phyloP scores from a whole-genome alignment of 495 filamentous ascomycete genomes.

The Platismatia glauca region DNA sequence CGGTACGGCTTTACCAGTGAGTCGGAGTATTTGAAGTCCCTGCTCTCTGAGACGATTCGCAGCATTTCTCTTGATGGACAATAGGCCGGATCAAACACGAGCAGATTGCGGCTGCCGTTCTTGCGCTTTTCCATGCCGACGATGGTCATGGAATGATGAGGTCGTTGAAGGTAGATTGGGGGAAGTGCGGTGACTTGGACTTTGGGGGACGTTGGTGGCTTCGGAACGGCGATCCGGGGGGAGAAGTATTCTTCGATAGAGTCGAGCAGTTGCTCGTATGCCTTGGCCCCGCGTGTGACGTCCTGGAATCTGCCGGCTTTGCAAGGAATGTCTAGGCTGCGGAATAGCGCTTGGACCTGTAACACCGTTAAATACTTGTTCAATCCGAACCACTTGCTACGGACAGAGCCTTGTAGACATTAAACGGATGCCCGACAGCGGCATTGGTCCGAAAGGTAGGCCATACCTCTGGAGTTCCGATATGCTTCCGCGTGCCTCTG shows the following conservation, averaged over 20 bases:
- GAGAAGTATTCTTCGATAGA: background rate
- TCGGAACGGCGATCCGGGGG: background rate
- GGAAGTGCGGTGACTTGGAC: background rate
- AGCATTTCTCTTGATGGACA: background rate
- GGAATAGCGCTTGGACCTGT: background rate
- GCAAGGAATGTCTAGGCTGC: background rate
- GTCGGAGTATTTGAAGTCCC: background rate
- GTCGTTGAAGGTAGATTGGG: background rate
- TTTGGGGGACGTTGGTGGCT: background rate
- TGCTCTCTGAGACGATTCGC: background rate
- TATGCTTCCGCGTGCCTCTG: slow-evolving; percentile 78
- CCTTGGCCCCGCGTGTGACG: background rate
- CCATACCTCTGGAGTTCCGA: slow-evolving; percentile 80
- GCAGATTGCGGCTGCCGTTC: background rate
- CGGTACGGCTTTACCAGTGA: background rate
- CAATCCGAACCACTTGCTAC: background rate
- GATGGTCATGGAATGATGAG: background rate
- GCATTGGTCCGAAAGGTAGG: background rate
- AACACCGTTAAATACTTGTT: background rate
- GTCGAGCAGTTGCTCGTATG: background rate
- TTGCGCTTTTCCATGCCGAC: background rate
- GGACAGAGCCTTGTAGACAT: background rate
- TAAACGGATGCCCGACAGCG: background rate
- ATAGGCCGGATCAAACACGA: background rate
- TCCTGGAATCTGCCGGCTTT: background rate